Evolutionary conservation across 2,329 filamentous ascomycete species (phyloP).

Genomic region (Aureobasidium musti): DNA sequence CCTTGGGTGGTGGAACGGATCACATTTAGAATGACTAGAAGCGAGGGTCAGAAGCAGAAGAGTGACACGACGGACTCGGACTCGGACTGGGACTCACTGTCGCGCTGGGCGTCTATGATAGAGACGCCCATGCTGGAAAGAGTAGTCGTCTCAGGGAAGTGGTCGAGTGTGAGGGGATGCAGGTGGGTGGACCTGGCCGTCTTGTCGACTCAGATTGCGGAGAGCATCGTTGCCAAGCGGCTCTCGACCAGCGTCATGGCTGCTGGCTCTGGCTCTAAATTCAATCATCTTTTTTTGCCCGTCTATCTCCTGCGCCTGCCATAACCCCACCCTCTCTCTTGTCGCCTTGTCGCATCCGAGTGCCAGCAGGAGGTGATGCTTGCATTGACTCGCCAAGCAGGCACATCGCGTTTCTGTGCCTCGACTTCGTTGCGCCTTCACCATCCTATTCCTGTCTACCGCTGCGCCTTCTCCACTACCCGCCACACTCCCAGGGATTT

Average conservation of each 20-base stretch:
- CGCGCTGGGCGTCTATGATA: constrained; percentile 79
- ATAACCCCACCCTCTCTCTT: background rate
- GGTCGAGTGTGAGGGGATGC: background rate
- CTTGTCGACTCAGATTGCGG: background rate
- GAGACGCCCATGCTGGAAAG: constrained; percentile 72
- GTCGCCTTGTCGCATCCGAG: constrained; percentile 7
- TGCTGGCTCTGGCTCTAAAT: background rate
- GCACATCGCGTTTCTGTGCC: constrained; percentile 47
- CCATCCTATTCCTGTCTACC: constrained; percentile 34
- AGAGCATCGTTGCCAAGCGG: background rate
- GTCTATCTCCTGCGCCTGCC: background rate
- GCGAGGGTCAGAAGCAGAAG: constrained; percentile 40
- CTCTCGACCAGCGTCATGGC: constrained; percentile 4
- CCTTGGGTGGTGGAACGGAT: constrained; percentile 77
- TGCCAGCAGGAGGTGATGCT: constrained; percentile 30
- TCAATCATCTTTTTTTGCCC: background rate
- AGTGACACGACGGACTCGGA: background rate
- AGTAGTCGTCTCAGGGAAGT: background rate
- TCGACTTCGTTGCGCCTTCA: constrained; percentile 39
- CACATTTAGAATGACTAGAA: constrained; percentile 67
- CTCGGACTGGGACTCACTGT: constrained; percentile 57
- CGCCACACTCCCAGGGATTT: background rate
- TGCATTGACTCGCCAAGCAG: constrained; percentile 31
- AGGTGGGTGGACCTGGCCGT: background rate
- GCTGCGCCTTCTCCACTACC: constrained; percentile 16